Conservation (phyloP, 2,329 filamentous ascomycete genomes). For the Xylariaceae sp. region DNA sequence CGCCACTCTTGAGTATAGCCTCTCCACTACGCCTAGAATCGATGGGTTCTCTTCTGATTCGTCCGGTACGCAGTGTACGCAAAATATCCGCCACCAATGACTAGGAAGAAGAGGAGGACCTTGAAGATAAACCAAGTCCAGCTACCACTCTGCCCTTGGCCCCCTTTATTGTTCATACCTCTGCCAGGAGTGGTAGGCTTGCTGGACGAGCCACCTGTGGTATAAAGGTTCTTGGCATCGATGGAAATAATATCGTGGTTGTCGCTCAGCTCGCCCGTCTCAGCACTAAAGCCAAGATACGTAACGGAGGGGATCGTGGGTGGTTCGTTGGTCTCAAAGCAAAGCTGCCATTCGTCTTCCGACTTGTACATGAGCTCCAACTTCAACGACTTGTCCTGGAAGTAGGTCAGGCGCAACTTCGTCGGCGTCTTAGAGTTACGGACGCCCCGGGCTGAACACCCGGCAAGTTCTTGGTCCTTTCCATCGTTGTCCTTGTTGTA, state of each 20-base stretch:
- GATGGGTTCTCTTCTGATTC: slow-evolving; percentile 64
- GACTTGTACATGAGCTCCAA: slow-evolving; percentile 94
- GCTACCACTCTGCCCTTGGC: slow-evolving; percentile 54
- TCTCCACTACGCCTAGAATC: slow-evolving; percentile 52
- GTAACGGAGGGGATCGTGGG: slow-evolving; percentile 80
- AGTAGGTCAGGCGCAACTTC: slow-evolving; percentile 89
- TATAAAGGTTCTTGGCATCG: slow-evolving; percentile 87
- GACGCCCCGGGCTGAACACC: slow-evolving; percentile 92
- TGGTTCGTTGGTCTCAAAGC: slow-evolving; percentile 77
- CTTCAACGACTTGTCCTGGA: slow-evolving; percentile 90
- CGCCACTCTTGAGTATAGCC: neutral
- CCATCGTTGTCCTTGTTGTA: slow-evolving; percentile 97
- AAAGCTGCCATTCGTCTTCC: slow-evolving; percentile 85
- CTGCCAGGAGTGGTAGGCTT: slow-evolving; percentile 47
- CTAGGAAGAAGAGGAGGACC: slow-evolving; percentile 75
- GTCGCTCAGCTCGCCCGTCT: slow-evolving; percentile 95
- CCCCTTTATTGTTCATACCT: slow-evolving; percentile 40
- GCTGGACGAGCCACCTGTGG: slow-evolving; percentile 56
- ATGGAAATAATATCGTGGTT: slow-evolving; percentile 97
- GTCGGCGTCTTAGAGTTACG: slow-evolving; percentile 81
- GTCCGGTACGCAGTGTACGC: slow-evolving; percentile 85
- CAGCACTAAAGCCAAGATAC: slow-evolving; percentile 80
- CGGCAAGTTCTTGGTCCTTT: slow-evolving; percentile 89
- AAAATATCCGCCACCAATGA: slow-evolving; percentile 77
- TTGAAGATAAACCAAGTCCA: slow-evolving; percentile 77